Evolutionary conservation across 2,329 filamentous ascomycete species (phyloP), one percentile per base, ranked within the genome.

Genomic region (Clathrospora elynae): DNA sequence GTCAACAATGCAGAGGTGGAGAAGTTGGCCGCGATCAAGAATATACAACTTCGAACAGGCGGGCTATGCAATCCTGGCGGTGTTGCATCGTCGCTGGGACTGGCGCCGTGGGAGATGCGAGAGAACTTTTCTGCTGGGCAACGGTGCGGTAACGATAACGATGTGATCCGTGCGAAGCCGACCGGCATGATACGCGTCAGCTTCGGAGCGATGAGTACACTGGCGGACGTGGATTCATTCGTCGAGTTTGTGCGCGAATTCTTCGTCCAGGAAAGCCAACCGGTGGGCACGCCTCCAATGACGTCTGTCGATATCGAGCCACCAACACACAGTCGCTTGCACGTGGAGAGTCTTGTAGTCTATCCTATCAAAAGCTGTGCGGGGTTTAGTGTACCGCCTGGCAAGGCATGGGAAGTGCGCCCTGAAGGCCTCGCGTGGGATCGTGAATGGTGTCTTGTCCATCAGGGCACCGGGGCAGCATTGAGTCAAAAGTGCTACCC

Each of bases 341-440:
- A 73, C 47, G 70, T 79, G 36, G 75, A 78, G 46, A 75, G 71
- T 40, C 53, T 79, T 11, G 73, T 71, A 5, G 81, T 97, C 1
- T 99, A 90, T 62, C 93, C 93, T 0, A 91, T 99, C 63, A 99
- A 99, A 70, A 96, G 90, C 65, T 97, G 93, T 60, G 88, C 84
- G 11, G 88, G 88, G 1, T 95, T 87, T 66, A 75, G 75, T 23
- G 77, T 97, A 19, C 86, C 90, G 1, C 49, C 71, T 1, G 78
- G 75, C 2, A 73, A 73, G 6, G 64, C 76, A 10, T 99, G 93
- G 93, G 83, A 88, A 57, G 78, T 97, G 13, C 82, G 81, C 41
- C 76, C 80, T 6, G 90, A 96, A 72, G 93, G 93, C 0, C 76
- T 99, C 2, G 87, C 85, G 6, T 97, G 92, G 90, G 93, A 99